Conservation (phyloP, 305 asterid species). For the Fraxinus xanthoxyloides region DNA sequence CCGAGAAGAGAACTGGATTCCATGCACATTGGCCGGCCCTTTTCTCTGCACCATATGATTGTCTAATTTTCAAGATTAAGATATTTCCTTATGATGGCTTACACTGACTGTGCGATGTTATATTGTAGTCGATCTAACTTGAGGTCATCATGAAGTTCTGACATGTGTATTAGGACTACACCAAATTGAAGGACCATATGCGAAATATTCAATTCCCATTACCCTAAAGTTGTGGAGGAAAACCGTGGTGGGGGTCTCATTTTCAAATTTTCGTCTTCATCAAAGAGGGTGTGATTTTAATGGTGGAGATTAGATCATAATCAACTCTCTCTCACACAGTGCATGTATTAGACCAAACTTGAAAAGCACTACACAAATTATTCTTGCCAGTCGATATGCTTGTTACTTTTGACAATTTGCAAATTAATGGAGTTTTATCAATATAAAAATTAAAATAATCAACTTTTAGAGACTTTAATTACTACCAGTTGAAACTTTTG, state of each 20-base stretch:
- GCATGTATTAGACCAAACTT: background rate
- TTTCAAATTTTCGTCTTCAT: background rate
- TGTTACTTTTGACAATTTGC: background rate
- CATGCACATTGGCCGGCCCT: too few species aligned
- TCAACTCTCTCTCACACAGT: background rate
- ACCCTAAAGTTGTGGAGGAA: background rate
- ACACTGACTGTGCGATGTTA: too few species aligned
- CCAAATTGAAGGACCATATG: background rate
- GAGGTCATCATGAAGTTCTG: too few species aligned
- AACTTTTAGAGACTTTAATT: background rate
- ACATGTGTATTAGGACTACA: too few species aligned
- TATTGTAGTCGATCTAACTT: too few species aligned
- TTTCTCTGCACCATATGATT: too few species aligned
- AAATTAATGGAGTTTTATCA: background rate
- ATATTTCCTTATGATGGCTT: too few species aligned
- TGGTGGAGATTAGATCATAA: background rate
- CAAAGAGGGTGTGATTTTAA: background rate
- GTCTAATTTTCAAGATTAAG: too few species aligned
- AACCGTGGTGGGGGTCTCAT: background rate
- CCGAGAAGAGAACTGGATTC: too few species aligned
- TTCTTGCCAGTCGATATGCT: background rate
- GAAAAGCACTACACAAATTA: background rate
- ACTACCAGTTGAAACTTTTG: background rate
- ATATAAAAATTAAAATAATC: too few species aligned
- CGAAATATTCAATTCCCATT: background rate